Evolutionary conservation across 192 early-diverging fungal genomes (phyloP), one percentile per base, ranked within the genome.

Genomic region (Paraglomus occultum): DNA sequence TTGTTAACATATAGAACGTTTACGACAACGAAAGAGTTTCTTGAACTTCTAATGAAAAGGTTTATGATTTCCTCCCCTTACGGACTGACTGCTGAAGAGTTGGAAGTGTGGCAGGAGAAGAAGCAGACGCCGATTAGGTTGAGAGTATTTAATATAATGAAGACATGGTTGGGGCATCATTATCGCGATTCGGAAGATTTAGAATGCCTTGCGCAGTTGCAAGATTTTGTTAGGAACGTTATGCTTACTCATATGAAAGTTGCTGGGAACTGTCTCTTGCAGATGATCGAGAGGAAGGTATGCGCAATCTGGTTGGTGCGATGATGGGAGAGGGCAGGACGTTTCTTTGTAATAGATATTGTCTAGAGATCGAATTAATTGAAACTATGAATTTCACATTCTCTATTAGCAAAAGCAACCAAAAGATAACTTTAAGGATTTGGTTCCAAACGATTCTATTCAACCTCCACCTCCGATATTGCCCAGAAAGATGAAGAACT

Each of bases 1-100:
- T 76, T 98, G 67, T 77, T 98, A 22, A 93, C 96, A 3, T 98
- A 95, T 76, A 89, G 92, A 49, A 92, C 93, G 10, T 96, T 97
- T 64, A 89, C 89, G 4, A 90, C 84, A 5, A 90, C 92, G 12
- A 79, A 80, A 20, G 91, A 92, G 70, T 82, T 97, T 18, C 87
- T 97, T 64, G 80, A 84, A n/a, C 76, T 84, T n/a, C 77, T 98
- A 17, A 88, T 88, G 70, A 64, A 73, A 48, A 87, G 96, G 62
- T 98, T 89, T 76, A 76, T 80, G 44, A 83, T 96, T 22, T 71
- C 74, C 57, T 82, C 94, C 2, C 94, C 94, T 2, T 62, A 64
- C 4, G 89, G 80, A 4, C 74, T 98, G 40, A 81, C 72, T 22
- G 74, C 77, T 1, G 80, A 83, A 47, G 92, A 98, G 72, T 71